These are phyloP conservation scores for Solanum hybrid DNA, from an alignment of 305 asterid genomes.

Conservation along the genomic window DNA sequence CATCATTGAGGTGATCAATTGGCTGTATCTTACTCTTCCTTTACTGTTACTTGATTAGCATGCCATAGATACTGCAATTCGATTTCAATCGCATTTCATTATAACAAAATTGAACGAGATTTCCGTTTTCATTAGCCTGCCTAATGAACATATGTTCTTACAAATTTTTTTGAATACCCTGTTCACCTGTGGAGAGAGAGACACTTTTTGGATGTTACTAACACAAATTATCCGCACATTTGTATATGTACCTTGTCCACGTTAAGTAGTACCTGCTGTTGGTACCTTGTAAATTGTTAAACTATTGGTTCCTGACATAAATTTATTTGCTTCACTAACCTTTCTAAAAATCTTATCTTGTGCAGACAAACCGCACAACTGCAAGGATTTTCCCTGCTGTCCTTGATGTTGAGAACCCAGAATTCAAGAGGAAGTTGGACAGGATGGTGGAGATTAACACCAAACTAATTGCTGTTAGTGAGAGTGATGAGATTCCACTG, in stretches of 20 bases:
- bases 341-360: not conserved
- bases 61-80: not conserved
- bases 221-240: not conserved
- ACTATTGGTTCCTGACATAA: not conserved
- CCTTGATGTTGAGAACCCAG: conserved; percentile 92
- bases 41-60: not conserved
- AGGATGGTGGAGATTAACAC: conserved; percentile 79
- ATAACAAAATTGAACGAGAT: not conserved
- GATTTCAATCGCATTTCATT: not conserved
- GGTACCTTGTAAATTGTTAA: not conserved
- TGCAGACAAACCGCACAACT: conserved; percentile 92
- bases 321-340: not conserved
- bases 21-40: not conserved
- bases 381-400: conserved; percentile 98
- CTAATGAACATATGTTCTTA: not conserved
- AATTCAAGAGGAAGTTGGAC: conserved; percentile 88
- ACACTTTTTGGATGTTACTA: not conserved
- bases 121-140: not conserved
- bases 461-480: conserved; percentile 58
- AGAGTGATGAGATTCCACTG: conserved; percentile 46
- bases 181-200: not conserved
- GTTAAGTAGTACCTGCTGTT: not conserved
- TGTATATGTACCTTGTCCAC: not conserved
- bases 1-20: conserved; percentile 70
- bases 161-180: not conserved